These are phyloP conservation scores for Xylaria digitata DNA, from an alignment of 2,329 filamentous ascomycete species.

Conservation along the genomic window DNA sequence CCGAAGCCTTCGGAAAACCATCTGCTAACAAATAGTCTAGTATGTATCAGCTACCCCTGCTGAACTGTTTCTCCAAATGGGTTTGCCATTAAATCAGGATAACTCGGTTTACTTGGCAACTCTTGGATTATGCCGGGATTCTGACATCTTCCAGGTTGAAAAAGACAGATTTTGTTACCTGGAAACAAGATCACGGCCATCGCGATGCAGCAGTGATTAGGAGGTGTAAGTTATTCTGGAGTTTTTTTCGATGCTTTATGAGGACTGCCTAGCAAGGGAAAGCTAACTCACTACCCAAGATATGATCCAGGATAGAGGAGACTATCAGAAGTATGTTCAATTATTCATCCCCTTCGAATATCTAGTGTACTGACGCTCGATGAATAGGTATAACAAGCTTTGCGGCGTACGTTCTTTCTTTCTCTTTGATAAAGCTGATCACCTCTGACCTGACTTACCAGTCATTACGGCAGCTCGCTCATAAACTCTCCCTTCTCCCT, in stretches of 20 bases:
- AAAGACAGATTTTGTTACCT: constrained; percentile 92
- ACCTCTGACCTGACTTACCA: constrained; percentile 48
- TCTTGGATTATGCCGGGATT: neutral
- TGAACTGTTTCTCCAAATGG: neutral
- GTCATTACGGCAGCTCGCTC: constrained; percentile 90
- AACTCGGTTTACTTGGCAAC: neutral
- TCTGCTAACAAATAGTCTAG: constrained; percentile 35
- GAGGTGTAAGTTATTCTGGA: constrained; percentile 55
- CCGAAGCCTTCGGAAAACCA: neutral
- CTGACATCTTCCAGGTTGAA: constrained; percentile 65
- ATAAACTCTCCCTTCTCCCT: constrained; percentile 86
- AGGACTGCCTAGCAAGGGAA: neutral
- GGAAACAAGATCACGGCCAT: constrained; percentile 88
- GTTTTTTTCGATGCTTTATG: neutral
- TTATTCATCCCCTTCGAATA: neutral
- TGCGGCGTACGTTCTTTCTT: constrained; percentile 68
- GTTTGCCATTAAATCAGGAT: neutral
- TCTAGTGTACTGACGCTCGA: constrained; percentile 17
- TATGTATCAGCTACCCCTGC: constrained; percentile 21
- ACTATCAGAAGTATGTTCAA: constrained; percentile 68
- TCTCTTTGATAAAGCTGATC: neutral
- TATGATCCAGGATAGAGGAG: constrained; percentile 87
- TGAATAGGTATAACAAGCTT: constrained; percentile 65
- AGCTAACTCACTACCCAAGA: constrained; percentile 53
- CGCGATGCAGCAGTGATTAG: constrained; percentile 80